Base-by-base conservation (phyloP, 164 flowering plant genomes). In the Aristolochia californica region DNA sequence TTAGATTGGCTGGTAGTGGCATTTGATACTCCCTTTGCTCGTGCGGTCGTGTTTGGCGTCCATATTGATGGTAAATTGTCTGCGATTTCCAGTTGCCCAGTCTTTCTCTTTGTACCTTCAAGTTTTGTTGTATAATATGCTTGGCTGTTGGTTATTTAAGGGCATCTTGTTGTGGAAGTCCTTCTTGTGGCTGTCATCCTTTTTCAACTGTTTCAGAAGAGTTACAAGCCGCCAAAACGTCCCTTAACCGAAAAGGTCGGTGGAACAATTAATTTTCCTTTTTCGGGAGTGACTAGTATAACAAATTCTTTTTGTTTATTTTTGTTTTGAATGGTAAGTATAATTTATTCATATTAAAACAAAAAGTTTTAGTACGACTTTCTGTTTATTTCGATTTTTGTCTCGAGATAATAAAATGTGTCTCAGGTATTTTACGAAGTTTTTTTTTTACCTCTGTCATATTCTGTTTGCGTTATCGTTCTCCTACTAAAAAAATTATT, bases 211-310 rank as follows among this genome's bases (percentile, higher is more conserved):
- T 69, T 88, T 18, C 95, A 81, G 64, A 93, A 93, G 64, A 87
- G 97, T 83, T 93, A 93, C 77, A 89, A 83, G 73, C 97, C 96
- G 43, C 97, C 99, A 40, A 87, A 85, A 69, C 71, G 83, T 43
- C 97, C 99, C 14, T 65, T 93, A 51, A 83, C 95, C 24, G 68
- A 83, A 58, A 79, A 82, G 90, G 94, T 72, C 28, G 18, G 67
- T 59, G 23, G 5, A 16, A n/a, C n/a, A n/a, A n/a, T n/a, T n/a
- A n/a, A n/a, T n/a, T n/a, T n/a, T n/a, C n/a, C n/a, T n/a, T n/a
- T n/a, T n/a, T n/a, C n/a, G n/a, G n/a, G n/a, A n/a, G n/a, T n/a
- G n/a, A n/a, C n/a, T n/a, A n/a, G n/a, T n/a, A n/a, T n/a, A n/a
- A n/a, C n/a, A n/a, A n/a, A n/a, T n/a, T 53, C 5, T 27, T 24